Base-by-base conservation (phyloP, 176 grass and related monocot species). In the Phragmites australis region DNA sequence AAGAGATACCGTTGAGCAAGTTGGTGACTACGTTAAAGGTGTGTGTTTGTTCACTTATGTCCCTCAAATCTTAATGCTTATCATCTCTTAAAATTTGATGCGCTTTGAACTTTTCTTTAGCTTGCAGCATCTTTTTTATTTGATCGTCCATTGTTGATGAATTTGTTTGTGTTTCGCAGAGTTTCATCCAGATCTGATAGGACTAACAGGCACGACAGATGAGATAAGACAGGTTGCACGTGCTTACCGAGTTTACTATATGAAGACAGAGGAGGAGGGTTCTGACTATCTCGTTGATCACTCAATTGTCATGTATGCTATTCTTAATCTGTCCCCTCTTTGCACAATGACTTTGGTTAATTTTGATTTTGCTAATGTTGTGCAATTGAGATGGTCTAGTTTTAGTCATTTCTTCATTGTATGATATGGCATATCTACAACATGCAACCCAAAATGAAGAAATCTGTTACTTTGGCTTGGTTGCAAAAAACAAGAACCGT, bases 281-380 rank as follows among this genome's bases (percentile, higher is more conserved):
- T 93, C 97, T 69, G 97, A 99, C 67, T 99, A 99, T 43, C 97
- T 99, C 37, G 93, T 99, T 21, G 97, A 95, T 69, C 97, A 99
- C 73, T 99, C 97, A 62, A 96, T 93, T 84, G 93, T 95, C 77
- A 99, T 99, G 97, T 99, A 91, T 61, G 92, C 67, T 68, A 41
- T 44, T 18, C 65, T 5, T 18, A 46, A 26, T 66, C 13, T 46
- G 1, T 1, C 25, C 39, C 22, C 75, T 51, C 71, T 17, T 17
- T 26, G 46, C 2, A 66, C 21, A 51, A 27, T 25, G 0, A 19
- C 13, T 78, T 45, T 77, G 1, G 37, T 26, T 53, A 58, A 1
- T 19, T 63, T 49, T 66, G 52, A 39, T 52, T 80, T 79, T 81
- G 40, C 41, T 60, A 11, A 11, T 57, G 26, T 6, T 60, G 9